These are phyloP conservation scores for Eudorina sp. DNA, from an alignment of 139 green algal genomes.

Conservation along the genomic window DNA sequence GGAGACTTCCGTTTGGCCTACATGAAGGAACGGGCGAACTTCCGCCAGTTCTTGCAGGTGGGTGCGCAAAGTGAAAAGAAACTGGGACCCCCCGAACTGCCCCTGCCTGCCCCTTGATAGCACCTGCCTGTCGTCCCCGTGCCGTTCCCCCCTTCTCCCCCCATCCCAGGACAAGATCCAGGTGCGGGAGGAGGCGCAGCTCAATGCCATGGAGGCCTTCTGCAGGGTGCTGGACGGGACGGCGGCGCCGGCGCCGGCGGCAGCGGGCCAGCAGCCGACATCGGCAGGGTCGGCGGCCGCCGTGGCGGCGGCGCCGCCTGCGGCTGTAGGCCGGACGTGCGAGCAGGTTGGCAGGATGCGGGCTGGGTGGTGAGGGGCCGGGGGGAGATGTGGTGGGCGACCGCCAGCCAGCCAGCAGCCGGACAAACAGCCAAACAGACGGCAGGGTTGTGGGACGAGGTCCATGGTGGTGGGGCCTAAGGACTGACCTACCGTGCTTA, in stretches of 20 bases:
- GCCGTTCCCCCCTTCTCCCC: neutral
- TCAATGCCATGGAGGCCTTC: conserved; percentile 9
- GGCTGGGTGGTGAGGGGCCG: too few species aligned
- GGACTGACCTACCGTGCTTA: too few species aligned
- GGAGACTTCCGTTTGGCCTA: neutral
- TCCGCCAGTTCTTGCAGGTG: conserved; percentile 1
- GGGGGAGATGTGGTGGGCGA: too few species aligned
- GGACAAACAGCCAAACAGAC: too few species aligned
- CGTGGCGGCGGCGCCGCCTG: neutral
- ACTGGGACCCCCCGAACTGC: too few species aligned
- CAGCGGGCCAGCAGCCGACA: neutral
- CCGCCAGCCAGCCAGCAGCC: too few species aligned
- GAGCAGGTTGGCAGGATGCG: conserved; percentile 11
- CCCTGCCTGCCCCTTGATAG: too few species aligned
- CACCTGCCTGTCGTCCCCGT: too few species aligned
- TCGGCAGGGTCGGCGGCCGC: neutral
- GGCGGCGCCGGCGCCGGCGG: neutral
- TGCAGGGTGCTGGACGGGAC: neutral
- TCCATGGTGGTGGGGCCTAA: too few species aligned
- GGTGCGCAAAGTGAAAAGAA: neutral
- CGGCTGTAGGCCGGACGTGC: neutral
- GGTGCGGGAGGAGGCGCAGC: conserved; percentile 23
- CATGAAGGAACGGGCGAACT: neutral
- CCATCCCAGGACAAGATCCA: conserved; percentile 15
- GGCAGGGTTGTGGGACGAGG: too few species aligned